Base-by-base conservation (phyloP, 768 basidiomycete genomes). In the Cubamyces lactineus region DNA sequence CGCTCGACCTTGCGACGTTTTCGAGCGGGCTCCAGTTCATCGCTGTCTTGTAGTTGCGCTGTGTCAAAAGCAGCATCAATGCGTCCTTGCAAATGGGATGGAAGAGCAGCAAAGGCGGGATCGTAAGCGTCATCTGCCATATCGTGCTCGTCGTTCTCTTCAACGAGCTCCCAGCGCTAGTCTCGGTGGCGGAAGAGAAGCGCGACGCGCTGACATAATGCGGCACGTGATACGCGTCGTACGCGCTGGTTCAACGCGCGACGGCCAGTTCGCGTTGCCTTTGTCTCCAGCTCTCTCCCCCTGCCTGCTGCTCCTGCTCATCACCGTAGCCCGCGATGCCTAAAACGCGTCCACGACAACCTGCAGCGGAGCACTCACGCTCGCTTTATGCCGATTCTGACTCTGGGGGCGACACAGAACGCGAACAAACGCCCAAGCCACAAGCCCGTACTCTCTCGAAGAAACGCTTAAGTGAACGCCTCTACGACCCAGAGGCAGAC, bases 391-490 rank as follows among this genome's bases (percentile, higher is more conserved):
- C 57, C 30, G 69, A 70, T 12, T 59, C 59, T 21, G 69, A 69
- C 53, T 62, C 62, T 7, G 70, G 64, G 47, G 69, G 67, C 16
- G 67, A 70, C 51, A 61, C 67, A 30, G 69, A 70, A 43, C 65
- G 62, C 23, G 68, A 67, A 42, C 53, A 62, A 23, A 57, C 64
- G 1, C 71, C 70, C 19, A 70, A 67, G 21, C 68, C 65, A 12
- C 59, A 54, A 8, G 24, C 56, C 9, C 66, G 67, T 41, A 66
- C 66, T 30, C 41, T 53, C 39, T 67, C 71, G 11, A 67, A 66
- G 62, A 87, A 86, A 67, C 84, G 87, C 41, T 75, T 86, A 58
- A 87, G 87, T 74, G 89, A 91, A 62, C 77, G 73, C 38, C 76
- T 83, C 67, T 73, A 75, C 48, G 77, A 77, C 38, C 82, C 80